Base-by-base conservation (phyloP, 169 alveolate species). In the Cryptosporidium parvum region DNA sequence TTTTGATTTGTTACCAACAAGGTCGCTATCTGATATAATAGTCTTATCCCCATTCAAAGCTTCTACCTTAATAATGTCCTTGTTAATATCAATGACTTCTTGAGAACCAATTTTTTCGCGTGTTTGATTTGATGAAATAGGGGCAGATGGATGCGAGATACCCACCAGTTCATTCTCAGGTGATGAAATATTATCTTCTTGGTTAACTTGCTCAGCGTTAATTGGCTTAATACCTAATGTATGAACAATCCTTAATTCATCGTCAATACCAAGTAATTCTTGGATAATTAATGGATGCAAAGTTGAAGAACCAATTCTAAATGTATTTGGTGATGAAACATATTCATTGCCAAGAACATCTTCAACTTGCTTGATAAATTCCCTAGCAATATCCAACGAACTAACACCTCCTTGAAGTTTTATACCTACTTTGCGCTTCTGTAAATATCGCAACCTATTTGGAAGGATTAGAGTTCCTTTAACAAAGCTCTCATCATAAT, bases 261-360 rank as follows among this genome's bases (percentile, higher is more conserved):
- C 75, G 39, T 80, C 89, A 39, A 80, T n/a, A 5, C 89, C 89
- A 18, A 80, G 59, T 12, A 59, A 31, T 48, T 80, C 89, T 12
- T 61, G 42, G 16, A 80, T 62, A 16, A 80, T 80, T 23, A 80
- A 21, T 21, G 89, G 89, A 23, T 80, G 89, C 2, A 80, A 29
- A 80, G 89, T 80, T 5, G 89, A 80, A 18, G 89, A 80, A 26
- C 89, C 89, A 80, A 80, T 80, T 80, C 89, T 59, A 48, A 80
- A 80, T 62, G 89, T 80, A 59, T 42, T 65, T 29, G 89, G 75
- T 10, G 89, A 80, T 23, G 89, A 80, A 16, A 51, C 52, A 42
- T 62, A 80, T 42, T 80, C 89, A 16, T 44, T 65, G 0, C 89
- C 89, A 14, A 80, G 75, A 33, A 16, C 42, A 5, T 51, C 9